A percentile compares a stretch with the other conserved stretches of the same genome.
Evolutionary conservation across 495 filamentous ascomycete genomes (phyloP).

Genomic region (Aspergillus nanangensis): DNA sequence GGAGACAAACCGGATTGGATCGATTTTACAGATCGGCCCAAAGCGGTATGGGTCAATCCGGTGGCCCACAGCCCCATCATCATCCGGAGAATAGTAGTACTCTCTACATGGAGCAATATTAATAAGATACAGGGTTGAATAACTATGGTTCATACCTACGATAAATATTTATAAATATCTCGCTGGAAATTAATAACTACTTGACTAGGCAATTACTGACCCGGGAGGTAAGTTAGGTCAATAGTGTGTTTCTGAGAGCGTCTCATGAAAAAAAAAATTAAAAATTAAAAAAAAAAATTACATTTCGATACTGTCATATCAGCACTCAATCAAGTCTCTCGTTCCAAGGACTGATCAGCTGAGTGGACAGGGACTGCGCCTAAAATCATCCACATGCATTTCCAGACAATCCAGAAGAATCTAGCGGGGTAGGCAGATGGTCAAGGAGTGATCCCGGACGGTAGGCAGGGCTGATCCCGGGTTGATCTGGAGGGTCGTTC

Average conservation of each 20-base stretch:
- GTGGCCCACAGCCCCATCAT: not conserved
- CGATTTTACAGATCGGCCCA: slow-evolving; percentile 8
- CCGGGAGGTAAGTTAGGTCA: no score
- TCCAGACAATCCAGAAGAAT: slow-evolving; percentile 15
- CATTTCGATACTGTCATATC: not conserved
- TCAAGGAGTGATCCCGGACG: slow-evolving; percentile 2
- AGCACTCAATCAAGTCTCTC: not conserved
- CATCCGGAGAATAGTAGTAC: no score
- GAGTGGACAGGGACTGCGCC: slow-evolving; percentile 3
- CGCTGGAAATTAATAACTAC: not conserved
- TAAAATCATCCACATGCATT: slow-evolving; percentile 4
- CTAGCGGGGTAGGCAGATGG: slow-evolving; percentile 14
- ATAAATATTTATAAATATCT: not conserved
- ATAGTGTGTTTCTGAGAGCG: no score
- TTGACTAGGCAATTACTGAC: no score
- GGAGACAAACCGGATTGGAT: not conserved
- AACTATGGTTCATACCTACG: not conserved
- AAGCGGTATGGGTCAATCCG: slow-evolving; percentile 1
- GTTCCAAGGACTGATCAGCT: slow-evolving; percentile 3
- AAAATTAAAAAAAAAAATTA: no score
- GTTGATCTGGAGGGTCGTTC: slow-evolving; percentile 5
- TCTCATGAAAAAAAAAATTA: no score
- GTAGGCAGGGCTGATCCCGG: slow-evolving; percentile 6
- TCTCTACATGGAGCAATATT: no score
- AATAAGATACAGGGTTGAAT: not conserved